Evolutionary conservation across 2,329 filamentous ascomycete species (phyloP), one percentile per base, ranked within the genome.

Genomic region (Hypoxylon sp.): DNA sequence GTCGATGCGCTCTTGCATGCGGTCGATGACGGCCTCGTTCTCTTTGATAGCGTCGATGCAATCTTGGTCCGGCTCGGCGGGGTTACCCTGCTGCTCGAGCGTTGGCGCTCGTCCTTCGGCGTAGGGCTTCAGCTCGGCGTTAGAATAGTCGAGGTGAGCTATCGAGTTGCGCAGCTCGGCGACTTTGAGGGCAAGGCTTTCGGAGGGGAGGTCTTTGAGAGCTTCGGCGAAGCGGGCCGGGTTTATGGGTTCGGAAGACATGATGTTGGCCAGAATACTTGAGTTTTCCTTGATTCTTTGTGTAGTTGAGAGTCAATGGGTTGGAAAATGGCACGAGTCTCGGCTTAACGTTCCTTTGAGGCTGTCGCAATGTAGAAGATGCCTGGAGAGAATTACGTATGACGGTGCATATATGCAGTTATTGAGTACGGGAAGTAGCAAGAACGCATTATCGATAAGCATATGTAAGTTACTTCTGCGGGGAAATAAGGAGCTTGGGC

Each of bases 121-220:
- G 70, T 87, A 93, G 32, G 90, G 89, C 57, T 84, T 81, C 61
- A 93, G 87, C 75, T 93, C 87, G 67, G 85, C 84, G 79, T 93
- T 94, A 67, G 88, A 91, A 76, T 88, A 88, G 72, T 89, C 85
- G 24, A 94, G 87, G 77, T 94, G 90, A 22, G 85, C 83, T 73
- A 93, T 89, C 70, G 84, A 87, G 83, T 93, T 93, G 75, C 86
- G 87, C 65, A 94, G 83, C 76, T 94, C 91, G 73, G 90, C 85
- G 62, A 90, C 86, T 78, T 93, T 93, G 77, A 90, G 83, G 78
- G 91, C 88, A 6, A 94, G 87, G 59, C 84, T 84, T 65, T 85
- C 83, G 68, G 89, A 75, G 41, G 90, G 86, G 58, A 94, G 87
- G 63, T 89, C 85, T 68, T 84, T 81, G 68, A 94, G 83, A 22